These are phyloP conservation scores for Phaeosphaeriaceae sp. DNA, from an alignment of 2,329 filamentous ascomycete genomes.

Conservation along the genomic window DNA sequence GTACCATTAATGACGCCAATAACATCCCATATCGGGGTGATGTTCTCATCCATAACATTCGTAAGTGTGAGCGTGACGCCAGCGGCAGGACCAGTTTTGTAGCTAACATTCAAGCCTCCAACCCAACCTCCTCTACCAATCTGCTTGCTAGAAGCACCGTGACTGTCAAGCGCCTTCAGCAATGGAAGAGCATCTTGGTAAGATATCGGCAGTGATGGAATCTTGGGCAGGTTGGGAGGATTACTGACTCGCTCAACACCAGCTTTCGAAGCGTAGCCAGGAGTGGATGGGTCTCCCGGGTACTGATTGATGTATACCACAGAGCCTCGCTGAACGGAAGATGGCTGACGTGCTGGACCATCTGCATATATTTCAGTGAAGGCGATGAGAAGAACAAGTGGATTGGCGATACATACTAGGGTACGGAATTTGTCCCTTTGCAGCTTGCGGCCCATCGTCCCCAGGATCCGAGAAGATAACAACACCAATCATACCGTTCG, in stretches of 20 bases:
- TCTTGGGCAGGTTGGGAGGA: slow-evolving; percentile 68
- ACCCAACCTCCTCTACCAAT: slow-evolving; percentile 47
- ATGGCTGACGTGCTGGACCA: slow-evolving; percentile 46
- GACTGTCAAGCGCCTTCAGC: slow-evolving; percentile 80
- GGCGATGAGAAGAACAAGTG: background rate
- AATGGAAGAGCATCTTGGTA: slow-evolving; percentile 84
- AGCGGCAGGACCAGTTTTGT: slow-evolving; percentile 59
- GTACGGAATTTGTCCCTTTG: slow-evolving; percentile 44
- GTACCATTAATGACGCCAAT: slow-evolving; percentile 72
- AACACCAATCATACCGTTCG: slow-evolving; percentile 52
- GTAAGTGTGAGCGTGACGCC: slow-evolving; percentile 48
- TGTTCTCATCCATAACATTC: slow-evolving; percentile 80
- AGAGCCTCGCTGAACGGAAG: slow-evolving; percentile 53
- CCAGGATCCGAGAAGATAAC: slow-evolving; percentile 55
- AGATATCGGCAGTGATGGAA: slow-evolving; percentile 87
- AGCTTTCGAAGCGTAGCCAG: slow-evolving; percentile 80
- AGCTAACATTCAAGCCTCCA: slow-evolving; percentile 39
- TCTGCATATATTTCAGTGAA: slow-evolving; percentile 21
- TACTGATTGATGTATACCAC: slow-evolving; percentile 69
- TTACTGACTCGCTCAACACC: slow-evolving; percentile 74
- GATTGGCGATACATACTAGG: slow-evolving; percentile 28
- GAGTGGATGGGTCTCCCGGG: slow-evolving; percentile 48
- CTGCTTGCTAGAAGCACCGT: slow-evolving; percentile 66
- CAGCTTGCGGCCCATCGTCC: slow-evolving; percentile 49
- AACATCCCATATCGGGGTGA: slow-evolving; percentile 80